A percentile compares a stretch with the other conserved stretches of the same genome.
These are phyloP conservation scores for Phanerodontia chrysosporium DNA, from an alignment of 768 basidiomycete genomes.

Conservation along the genomic window DNA sequence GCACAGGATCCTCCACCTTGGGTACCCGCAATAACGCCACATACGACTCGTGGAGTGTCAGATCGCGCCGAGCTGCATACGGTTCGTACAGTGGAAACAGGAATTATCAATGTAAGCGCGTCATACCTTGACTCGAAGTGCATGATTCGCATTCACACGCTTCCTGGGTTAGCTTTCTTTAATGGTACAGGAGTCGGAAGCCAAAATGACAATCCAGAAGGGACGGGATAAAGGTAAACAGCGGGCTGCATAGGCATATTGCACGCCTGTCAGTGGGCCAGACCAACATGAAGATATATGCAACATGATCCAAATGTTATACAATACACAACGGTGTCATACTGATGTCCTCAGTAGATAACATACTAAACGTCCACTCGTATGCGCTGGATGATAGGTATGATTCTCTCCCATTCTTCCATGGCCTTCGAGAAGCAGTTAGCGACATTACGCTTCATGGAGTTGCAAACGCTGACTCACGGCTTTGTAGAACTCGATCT, in stretches of 20 bases:
- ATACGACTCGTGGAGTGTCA: conserved; percentile 64
- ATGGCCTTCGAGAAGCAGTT: conserved; percentile 54
- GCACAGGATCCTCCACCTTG: conserved; percentile 67
- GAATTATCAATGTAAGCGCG: conserved; percentile 65
- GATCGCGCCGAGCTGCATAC: conserved; percentile 69
- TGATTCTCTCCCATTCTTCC: conserved; percentile 97
- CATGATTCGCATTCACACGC: no score
- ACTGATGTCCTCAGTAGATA: not conserved
- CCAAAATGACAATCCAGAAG: conserved; percentile 42
- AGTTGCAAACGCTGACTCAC: conserved; percentile 32
- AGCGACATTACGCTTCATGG: not conserved
- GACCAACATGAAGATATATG: not conserved
- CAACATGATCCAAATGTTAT: not conserved
- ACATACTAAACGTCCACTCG: conserved; percentile 75
- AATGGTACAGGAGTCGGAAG: conserved; percentile 75
- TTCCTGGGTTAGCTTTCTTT: conserved; percentile 58
- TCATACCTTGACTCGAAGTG: no score
- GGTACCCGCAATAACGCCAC: conserved; percentile 68
- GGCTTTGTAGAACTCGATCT: conserved; percentile 91
- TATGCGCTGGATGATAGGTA: conserved; percentile 90
- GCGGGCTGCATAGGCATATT: conserved; percentile 9
- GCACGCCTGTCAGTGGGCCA: not conserved
- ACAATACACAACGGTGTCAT: not conserved
- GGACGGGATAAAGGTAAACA: conserved; percentile 20
- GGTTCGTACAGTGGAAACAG: conserved; percentile 78